phyloP scores from a whole-genome alignment of 2,329 filamentous ascomycete species.

The Talaromyces sp. region DNA sequence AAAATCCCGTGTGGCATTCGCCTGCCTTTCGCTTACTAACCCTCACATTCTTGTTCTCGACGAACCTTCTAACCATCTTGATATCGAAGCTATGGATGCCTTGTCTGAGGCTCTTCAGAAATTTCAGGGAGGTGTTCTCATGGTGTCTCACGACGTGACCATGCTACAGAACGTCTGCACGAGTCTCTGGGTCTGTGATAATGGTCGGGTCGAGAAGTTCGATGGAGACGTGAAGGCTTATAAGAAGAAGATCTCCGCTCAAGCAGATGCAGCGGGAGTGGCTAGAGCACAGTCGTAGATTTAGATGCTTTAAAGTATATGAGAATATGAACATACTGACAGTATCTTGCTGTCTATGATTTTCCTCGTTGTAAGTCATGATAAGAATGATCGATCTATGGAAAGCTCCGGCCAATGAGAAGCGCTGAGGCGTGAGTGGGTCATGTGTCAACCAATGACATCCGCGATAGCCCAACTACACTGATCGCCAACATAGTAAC shows the following conservation, averaged over 20 bases:
- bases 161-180: conserved; percentile 97
- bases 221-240: conserved; percentile 92
- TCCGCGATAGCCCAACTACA: neutral
- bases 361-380: too few relatives aligned
- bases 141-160: conserved; percentile 99
- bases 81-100: conserved; percentile 99
- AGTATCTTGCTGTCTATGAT: neutral
- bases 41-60: conserved; percentile 97
- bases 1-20: conserved; percentile 96
- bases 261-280: conserved; percentile 84
- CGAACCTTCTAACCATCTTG: conserved; percentile 96
- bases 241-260: conserved; percentile 91
- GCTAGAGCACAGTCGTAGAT: conserved; percentile 45
- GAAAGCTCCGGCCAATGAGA: neutral
- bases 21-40: conserved; percentile 89
- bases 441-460: conserved; percentile 6
- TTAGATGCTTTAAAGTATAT: conserved; percentile 11
- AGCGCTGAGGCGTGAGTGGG: neutral
- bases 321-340: neutral
- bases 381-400: too few relatives aligned
- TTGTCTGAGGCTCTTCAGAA: conserved; percentile 76
- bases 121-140: conserved; percentile 92
- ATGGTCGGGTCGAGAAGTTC: conserved; percentile 93
- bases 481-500: neutral
- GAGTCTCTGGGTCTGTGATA: conserved; percentile 93